Evolutionary conservation across 192 early-diverging fungal genomes (phyloP).

Genomic region (Anaeromyces robustus): DNA sequence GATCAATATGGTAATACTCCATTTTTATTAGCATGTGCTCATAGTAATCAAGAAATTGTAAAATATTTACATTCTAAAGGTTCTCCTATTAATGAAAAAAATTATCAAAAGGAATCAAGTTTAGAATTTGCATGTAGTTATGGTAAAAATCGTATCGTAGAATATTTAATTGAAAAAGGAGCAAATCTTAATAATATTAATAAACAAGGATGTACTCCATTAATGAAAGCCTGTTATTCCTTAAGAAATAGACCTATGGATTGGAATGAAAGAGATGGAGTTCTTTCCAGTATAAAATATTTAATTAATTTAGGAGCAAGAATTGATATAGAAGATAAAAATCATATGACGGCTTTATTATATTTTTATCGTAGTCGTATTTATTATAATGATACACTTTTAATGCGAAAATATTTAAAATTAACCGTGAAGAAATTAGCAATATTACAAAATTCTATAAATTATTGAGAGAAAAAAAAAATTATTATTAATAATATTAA

Average conservation of each 20-base stretch:
- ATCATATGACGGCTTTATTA: neutral
- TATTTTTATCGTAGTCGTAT: neutral
- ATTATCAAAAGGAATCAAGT: neutral
- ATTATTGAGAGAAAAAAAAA: neutral
- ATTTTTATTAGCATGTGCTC: neutral
- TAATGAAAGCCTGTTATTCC: neutral
- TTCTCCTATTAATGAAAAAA: neutral
- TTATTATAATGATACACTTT: neutral
- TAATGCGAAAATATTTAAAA: neutral
- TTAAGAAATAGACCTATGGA: neutral
- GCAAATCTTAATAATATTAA: neutral
- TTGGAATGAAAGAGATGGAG: neutral
- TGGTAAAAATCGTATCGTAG: neutral
- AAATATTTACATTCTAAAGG: neutral
- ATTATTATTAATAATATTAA: neutral
- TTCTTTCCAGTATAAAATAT: neutral
- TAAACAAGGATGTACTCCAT: neutral
- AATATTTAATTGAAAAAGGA: neutral
- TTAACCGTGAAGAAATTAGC: neutral
- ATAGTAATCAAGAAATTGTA: neutral
- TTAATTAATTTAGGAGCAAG: neutral
- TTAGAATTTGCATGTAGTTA: neutral
- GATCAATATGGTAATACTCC: neutral
- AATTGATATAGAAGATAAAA: neutral
- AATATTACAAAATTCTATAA: neutral